These are phyloP conservation scores for Trichoderma brevicompactum DNA, from an alignment of 2,329 filamentous ascomycete species.

Conservation along the genomic window DNA sequence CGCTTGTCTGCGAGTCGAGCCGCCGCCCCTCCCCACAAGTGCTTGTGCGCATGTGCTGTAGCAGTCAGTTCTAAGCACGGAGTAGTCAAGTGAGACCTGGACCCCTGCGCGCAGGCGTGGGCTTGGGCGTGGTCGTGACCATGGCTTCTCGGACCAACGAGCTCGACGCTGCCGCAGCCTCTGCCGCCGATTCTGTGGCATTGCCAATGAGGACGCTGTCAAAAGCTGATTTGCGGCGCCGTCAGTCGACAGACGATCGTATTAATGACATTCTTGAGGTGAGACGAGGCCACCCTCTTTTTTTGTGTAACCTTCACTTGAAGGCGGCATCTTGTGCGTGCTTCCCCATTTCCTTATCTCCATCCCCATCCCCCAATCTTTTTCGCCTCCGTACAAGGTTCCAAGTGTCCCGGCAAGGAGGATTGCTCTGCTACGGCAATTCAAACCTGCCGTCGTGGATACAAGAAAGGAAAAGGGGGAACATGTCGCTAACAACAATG, in stretches of 20 bases:
- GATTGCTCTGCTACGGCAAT: not conserved
- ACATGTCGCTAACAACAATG: not conserved
- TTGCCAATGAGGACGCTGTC: slow-evolving; percentile 31
- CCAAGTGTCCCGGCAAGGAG: not conserved
- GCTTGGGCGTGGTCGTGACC: slow-evolving; percentile 19
- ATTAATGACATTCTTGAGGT: slow-evolving; percentile 55
- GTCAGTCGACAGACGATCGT: slow-evolving; percentile 46
- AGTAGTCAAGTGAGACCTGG: slow-evolving; percentile 22
- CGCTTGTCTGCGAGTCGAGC: slow-evolving; percentile 6
- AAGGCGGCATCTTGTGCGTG: slow-evolving; percentile 14
- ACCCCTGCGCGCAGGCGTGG: slow-evolving; percentile 7
- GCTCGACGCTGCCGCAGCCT: not conserved
- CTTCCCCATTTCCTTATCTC: not conserved
- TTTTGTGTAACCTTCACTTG: slow-evolving; percentile 8
- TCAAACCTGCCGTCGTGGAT: not conserved
- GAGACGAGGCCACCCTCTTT: slow-evolving; percentile 32
- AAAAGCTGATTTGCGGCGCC: slow-evolving; percentile 33
- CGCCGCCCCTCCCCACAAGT: slow-evolving; percentile 12
- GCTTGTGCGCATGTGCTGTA: slow-evolving; percentile 19
- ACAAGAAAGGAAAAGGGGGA: not conserved
- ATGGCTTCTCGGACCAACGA: slow-evolving; percentile 16
- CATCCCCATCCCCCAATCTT: not conserved
- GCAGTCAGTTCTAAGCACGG: slow-evolving; percentile 2
- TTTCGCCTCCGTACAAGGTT: not conserved
- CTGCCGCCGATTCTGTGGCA: slow-evolving; percentile 9